Evolutionary conservation across 2,329 filamentous ascomycete genomes (phyloP).

Genomic region (Corinectria fuckeliana): DNA sequence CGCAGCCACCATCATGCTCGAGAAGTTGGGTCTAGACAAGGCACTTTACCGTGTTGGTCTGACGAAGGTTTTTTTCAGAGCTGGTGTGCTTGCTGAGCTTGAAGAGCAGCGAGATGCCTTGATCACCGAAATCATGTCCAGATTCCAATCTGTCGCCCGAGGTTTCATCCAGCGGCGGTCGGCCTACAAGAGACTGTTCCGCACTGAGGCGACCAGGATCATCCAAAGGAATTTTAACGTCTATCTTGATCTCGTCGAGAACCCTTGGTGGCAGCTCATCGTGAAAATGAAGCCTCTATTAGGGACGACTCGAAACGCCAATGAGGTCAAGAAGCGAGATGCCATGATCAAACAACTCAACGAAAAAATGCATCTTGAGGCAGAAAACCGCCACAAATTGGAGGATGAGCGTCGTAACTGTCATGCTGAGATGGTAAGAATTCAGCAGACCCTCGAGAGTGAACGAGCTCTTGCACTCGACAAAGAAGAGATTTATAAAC

Average conservation of each 20-base stretch:
- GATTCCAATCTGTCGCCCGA: constrained; percentile 90
- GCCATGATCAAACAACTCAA: constrained; percentile 90
- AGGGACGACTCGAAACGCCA: constrained; percentile 87
- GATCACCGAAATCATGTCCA: constrained; percentile 91
- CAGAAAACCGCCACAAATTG: constrained; percentile 75
- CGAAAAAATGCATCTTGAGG: constrained; percentile 80
- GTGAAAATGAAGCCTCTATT: constrained; percentile 94
- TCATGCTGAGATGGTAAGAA: constrained; percentile 83
- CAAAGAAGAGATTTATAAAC: constrained; percentile 98
- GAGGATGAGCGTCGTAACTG: constrained; percentile 92
- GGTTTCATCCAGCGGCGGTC: constrained; percentile 89
- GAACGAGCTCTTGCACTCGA: constrained; percentile 94
- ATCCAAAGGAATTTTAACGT: constrained; percentile 94
- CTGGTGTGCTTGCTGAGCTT: constrained; percentile 92
- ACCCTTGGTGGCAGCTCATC: constrained; percentile 97
- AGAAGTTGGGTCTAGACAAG: constrained; percentile 84
- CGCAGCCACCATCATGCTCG: constrained; percentile 84
- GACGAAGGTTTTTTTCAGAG: constrained; percentile 97
- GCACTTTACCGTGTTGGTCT: constrained; percentile 91
- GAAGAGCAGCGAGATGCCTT: constrained; percentile 94
- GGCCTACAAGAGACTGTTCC: constrained; percentile 91
- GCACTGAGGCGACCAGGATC: constrained; percentile 91
- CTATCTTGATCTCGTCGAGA: constrained; percentile 87
- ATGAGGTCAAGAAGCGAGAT: constrained; percentile 93
- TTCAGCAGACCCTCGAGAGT: constrained; percentile 94